A percentile compares a stretch with the other conserved stretches of the same genome.
Evolutionary conservation across 139 green algal species (phyloP).

Genomic region (Volvox reticuliferus): DNA sequence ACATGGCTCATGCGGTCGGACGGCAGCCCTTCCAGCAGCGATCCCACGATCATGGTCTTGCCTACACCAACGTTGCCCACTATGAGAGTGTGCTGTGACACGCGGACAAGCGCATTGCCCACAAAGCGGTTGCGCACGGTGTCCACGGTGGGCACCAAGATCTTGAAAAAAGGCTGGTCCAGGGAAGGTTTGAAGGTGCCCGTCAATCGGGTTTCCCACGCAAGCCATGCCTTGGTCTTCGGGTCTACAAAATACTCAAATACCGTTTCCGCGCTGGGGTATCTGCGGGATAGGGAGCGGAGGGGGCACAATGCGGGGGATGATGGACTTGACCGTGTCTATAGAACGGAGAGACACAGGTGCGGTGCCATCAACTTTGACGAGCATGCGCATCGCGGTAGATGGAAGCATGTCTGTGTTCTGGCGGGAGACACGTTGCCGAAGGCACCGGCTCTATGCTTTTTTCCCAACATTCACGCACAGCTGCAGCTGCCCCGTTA

Average conservation of each 20-base stretch:
- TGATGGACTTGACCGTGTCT: too few species aligned
- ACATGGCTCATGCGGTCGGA: conserved; percentile 66
- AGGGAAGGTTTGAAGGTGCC: conserved; percentile 69
- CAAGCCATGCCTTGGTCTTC: conserved; percentile 71
- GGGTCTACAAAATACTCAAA: conserved; percentile 87
- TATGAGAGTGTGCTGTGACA: conserved; percentile 75
- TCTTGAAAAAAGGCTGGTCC: conserved; percentile 83
- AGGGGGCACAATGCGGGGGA: background rate
- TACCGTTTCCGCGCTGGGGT: conserved; percentile 77
- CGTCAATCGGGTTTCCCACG: conserved; percentile 81
- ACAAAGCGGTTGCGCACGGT: conserved; percentile 79
- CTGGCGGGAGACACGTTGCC: too few species aligned
- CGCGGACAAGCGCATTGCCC: conserved; percentile 58
- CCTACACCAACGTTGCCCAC: conserved; percentile 84
- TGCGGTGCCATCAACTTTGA: too few species aligned
- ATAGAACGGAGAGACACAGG: too few species aligned
- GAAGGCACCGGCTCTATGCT: too few species aligned
- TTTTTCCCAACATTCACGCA: too few species aligned
- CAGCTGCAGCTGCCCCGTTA: too few species aligned
- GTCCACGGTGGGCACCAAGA: conserved; percentile 86
- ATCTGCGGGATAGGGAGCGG: conserved; percentile 43
- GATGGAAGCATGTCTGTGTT: too few species aligned
- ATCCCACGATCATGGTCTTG: conserved; percentile 85
- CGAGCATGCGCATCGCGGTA: too few species aligned
- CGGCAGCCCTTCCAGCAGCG: conserved; percentile 73